Percentiles rank a stretch among this genome's conserved stretches.
These are phyloP conservation scores for Zizania palustris DNA, from an alignment of 202 grass and related monocot genomes.

Conservation along the genomic window DNA sequence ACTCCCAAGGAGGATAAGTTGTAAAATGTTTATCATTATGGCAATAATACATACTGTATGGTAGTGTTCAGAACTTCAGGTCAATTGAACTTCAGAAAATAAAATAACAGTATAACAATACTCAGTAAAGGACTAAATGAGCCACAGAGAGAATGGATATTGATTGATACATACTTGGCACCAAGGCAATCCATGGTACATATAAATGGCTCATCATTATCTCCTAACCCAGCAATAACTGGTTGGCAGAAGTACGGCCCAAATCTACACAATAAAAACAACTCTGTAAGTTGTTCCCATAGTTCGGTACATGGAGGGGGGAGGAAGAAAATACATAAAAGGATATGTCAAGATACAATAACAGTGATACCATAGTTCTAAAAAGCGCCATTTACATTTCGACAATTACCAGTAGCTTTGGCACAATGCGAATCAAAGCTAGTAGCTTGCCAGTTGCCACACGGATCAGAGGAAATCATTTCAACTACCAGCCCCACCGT, in stretches of 20 bases:
- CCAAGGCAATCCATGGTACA: conserved; percentile 82
- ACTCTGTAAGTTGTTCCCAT: conserved; percentile 9
- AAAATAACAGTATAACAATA: background rate
- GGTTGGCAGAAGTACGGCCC: conserved; percentile 76
- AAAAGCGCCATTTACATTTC: background rate
- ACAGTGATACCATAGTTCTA: background rate
- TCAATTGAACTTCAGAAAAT: background rate
- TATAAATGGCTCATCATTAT: conserved; percentile 66
- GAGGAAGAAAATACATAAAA: background rate
- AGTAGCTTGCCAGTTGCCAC: background rate
- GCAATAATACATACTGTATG: background rate
- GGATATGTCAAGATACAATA: background rate
- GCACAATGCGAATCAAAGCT: background rate
- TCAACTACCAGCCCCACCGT: background rate
- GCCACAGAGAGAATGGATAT: background rate
- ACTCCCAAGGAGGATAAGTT: background rate
- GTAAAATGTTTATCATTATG: background rate
- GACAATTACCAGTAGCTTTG: background rate
- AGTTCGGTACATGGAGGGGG: background rate
- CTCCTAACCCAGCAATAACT: conserved; percentile 75
- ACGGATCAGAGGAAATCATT: conserved; percentile 2
- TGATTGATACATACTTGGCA: conserved; percentile 63
- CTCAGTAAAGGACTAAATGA: background rate
- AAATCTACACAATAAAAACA: conserved; percentile 50
- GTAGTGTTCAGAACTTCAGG: background rate